Conservation (phyloP, 306 rosid genomes). For the Rosa lucieae region DNA sequence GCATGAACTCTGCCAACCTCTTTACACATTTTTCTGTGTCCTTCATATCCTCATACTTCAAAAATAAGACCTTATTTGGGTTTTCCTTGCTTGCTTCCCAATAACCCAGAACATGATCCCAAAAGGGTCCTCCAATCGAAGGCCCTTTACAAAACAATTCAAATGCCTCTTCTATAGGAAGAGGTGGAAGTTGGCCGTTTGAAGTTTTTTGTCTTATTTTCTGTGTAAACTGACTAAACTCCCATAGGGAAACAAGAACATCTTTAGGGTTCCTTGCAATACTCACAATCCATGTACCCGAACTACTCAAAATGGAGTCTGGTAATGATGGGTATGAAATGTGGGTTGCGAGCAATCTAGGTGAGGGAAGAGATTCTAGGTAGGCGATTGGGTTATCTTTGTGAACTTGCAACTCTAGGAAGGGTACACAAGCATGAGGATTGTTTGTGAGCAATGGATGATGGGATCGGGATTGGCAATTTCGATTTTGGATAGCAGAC, state of each 20-base stretch:
- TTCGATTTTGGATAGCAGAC: constrained; percentile 21
- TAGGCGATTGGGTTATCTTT: background rate
- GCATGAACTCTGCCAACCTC: constrained; percentile 44
- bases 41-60: constrained; percentile 51
- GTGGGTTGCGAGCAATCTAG: constrained; percentile 31
- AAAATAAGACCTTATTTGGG: constrained; percentile 43
- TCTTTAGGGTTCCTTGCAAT: constrained; percentile 37
- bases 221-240: constrained; percentile 18
- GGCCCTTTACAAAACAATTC: constrained; percentile 43
- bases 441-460: constrained; percentile 20
- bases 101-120: constrained; percentile 39
- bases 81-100: constrained; percentile 42
- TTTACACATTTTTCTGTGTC: constrained; percentile 15
- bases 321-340: constrained; percentile 22
- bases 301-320: background rate
- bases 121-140: constrained; percentile 36
- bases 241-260: constrained; percentile 38
- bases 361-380: background rate
- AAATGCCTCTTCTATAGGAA: constrained; percentile 40
- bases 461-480: background rate
- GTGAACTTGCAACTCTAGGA: background rate
- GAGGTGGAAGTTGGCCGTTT: background rate
- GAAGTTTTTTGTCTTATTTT: background rate
- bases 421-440: constrained; percentile 26
- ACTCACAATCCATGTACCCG: constrained; percentile 25